Conservation (phyloP, 441 rosid species). For the Eruca vesicaria region DNA sequence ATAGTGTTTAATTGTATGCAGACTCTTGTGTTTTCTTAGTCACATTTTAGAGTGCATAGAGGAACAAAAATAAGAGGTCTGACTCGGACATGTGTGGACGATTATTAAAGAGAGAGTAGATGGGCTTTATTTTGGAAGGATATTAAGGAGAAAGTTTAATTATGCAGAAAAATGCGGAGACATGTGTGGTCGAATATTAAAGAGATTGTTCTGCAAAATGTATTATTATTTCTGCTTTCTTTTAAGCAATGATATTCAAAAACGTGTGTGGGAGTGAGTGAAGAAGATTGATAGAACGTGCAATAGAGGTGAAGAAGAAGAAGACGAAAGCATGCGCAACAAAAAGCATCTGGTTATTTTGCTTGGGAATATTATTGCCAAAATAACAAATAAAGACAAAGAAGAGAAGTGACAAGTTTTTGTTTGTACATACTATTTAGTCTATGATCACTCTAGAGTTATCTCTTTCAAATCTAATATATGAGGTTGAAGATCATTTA, state of each 20-base stretch:
- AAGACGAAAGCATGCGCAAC: no score
- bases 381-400: neutral
- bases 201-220: neutral
- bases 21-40: neutral
- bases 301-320: neutral
- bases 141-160: neutral
- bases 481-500: neutral
- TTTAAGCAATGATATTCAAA: slow-evolving; percentile 6
- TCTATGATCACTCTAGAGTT: neutral
- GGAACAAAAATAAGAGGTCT: neutral
- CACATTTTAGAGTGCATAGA: neutral
- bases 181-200: slow-evolving; percentile 26
- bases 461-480: neutral
- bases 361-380: no score
- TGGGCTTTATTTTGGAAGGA: neutral
- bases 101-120: neutral
- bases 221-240: slow-evolving; percentile 5
- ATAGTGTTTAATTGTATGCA: neutral
- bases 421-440: neutral
- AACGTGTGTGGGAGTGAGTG: slow-evolving; percentile 18
- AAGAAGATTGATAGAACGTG: slow-evolving; percentile 20
- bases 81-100: neutral
- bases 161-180: slow-evolving; percentile 2
- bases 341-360: no score
- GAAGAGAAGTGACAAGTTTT: neutral